Percentiles rank a stretch among this genome's conserved stretches.
These are phyloP conservation scores for Phyllosticta capitalensis DNA, from an alignment of 2,329 filamentous ascomycete genomes.

Conservation along the genomic window DNA sequence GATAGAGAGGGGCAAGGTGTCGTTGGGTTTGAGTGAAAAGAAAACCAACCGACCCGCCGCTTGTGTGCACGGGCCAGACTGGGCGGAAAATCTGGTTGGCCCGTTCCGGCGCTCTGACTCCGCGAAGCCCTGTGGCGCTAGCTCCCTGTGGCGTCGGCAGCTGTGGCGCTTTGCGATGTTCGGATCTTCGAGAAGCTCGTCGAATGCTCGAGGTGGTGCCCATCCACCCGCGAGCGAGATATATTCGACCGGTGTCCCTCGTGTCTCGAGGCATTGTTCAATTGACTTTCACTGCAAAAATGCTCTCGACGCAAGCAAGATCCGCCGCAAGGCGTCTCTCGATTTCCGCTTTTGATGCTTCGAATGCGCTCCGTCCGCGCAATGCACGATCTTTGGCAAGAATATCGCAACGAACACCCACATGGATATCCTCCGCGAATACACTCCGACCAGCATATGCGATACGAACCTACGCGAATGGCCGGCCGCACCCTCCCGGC, in stretches of 20 bases:
- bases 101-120: not conserved
- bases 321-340: slow-evolving; percentile 27
- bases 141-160: not conserved
- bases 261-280: not conserved
- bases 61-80: not conserved
- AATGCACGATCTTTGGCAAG: slow-evolving; percentile 2
- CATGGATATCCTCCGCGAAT: slow-evolving; percentile 18
- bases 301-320: slow-evolving; percentile 28
- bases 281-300: slow-evolving; percentile 13
- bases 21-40: slow-evolving; percentile 7
- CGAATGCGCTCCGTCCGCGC: not conserved
- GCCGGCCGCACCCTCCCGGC: slow-evolving; percentile 69
- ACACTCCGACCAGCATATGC: slow-evolving; percentile 18
- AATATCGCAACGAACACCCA: slow-evolving; percentile 14
- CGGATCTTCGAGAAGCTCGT: slow-evolving; percentile 2
- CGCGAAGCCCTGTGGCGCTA: not conserved
- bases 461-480: slow-evolving; percentile 48
- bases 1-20: not conserved
- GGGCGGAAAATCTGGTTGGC: not conserved
- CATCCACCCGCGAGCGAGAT: not conserved
- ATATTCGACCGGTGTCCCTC: not conserved
- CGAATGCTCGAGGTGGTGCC: slow-evolving; percentile 5
- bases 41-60: slow-evolving; percentile 8
- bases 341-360: slow-evolving; percentile 2
- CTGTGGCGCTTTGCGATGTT: not conserved